A percentile compares a stretch with the other conserved stretches of the same genome.
Evolutionary conservation across 1,284 basidiomycete genomes (phyloP).

Genomic region (Cryptococcus deneoformans): DNA sequence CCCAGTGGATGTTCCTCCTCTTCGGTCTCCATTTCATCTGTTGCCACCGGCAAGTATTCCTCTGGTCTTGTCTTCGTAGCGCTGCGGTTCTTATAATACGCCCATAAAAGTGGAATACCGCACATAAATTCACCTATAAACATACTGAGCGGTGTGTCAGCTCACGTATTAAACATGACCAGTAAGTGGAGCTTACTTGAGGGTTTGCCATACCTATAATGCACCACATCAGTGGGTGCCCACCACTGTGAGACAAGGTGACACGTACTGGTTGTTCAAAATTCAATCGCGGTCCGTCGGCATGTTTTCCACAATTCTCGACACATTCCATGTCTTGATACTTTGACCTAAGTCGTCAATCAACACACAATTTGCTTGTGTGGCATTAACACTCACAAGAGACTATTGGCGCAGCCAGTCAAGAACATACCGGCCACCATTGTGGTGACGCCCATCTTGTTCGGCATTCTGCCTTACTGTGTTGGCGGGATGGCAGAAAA

Average conservation of each 20-base stretch:
- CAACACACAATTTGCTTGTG: background rate
- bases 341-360: slow-evolving; percentile 29
- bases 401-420: slow-evolving; percentile 51
- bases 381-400: slow-evolving; percentile 36
- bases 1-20: slow-evolving; percentile 3
- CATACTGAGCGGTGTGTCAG: slow-evolving; percentile 45
- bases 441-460: slow-evolving; percentile 37
- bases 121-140: slow-evolving; percentile 89
- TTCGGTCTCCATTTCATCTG: slow-evolving; percentile 17
- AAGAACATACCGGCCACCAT: slow-evolving; percentile 55
- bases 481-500: too few relatives aligned
- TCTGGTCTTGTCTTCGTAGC: slow-evolving; percentile 5
- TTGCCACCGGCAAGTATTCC: slow-evolving; percentile 18
- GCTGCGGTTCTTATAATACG: slow-evolving; percentile 42
- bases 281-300: slow-evolving; percentile 57
- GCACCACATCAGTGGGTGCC: background rate
- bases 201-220: slow-evolving; percentile 74
- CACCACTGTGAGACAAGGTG: background rate
- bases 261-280: slow-evolving; percentile 71
- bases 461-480: slow-evolving; percentile 13
- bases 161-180: background rate
- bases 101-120: slow-evolving; percentile 76
- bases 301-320: slow-evolving; percentile 66
- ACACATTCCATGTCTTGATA: slow-evolving; percentile 85
- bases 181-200: slow-evolving; percentile 62